phyloP scores from a whole-genome alignment of 140 eudicot genomes.

The Ambrosia hybrid region DNA sequence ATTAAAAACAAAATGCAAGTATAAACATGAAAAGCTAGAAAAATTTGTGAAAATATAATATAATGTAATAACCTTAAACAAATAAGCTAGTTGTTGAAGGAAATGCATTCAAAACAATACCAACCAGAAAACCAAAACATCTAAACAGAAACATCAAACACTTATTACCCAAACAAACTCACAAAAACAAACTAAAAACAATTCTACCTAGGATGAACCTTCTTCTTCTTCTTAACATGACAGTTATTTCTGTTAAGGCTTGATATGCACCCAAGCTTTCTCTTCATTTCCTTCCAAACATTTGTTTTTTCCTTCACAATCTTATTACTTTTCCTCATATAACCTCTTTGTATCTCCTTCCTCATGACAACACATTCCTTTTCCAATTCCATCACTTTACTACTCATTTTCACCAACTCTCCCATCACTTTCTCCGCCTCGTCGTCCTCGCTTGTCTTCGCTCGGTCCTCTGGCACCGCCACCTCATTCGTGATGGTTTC shows the following conservation, averaged over 20 bases:
- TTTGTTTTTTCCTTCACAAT: conserved; percentile 36
- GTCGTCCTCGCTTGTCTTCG: conserved; percentile 20
- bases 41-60: no score
- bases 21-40: no score
- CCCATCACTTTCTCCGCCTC: conserved; percentile 40
- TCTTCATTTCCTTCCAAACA: conserved; percentile 78
- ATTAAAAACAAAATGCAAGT: no score
- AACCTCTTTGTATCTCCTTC: conserved; percentile 50
- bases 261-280: conserved; percentile 64
- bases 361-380: conserved; percentile 56
- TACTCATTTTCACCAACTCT: conserved; percentile 54
- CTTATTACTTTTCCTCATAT: conserved; percentile 20
- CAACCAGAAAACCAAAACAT: conserved; percentile 8
- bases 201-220: conserved; percentile 44
- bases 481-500: conserved; percentile 47
- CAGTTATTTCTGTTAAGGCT: conserved; percentile 47
- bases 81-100: not conserved
- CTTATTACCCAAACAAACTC: conserved; percentile 11
- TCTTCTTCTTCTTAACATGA: conserved; percentile 59
- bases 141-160: not conserved
- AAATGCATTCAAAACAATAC: conserved; percentile 12
- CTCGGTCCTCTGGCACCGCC: conserved; percentile 19
- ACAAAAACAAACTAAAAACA: no score
- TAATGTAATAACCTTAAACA: not conserved
- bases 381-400: conserved; percentile 64